Base-by-base conservation (phyloP, 192 early-diverging fungal genomes). In the Phlyctochytrium planicorne region DNA sequence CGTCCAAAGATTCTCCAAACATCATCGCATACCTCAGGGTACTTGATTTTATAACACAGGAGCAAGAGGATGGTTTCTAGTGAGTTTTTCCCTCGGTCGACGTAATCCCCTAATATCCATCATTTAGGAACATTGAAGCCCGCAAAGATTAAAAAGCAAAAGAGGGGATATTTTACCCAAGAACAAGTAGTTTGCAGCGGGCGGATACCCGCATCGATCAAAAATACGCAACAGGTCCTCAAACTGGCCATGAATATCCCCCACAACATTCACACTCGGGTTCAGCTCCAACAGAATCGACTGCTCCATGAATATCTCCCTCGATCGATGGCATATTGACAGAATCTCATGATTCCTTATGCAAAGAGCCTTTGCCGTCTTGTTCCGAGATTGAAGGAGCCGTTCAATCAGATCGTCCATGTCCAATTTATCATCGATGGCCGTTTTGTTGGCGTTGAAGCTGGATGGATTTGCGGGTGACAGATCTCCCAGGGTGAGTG, bases 41-140 rank as follows among this genome's bases (percentile, higher is more conserved):
- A 94, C 75, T 98, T 96, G 75, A 98, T 90, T 79, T 98, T 98
- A 84, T 93, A 98, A 75, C 91, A 92, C 61, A 98, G 86, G 63
- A 98, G 79, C 65, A 98, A 74, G 29, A 94, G 78, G 65, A 98
- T 95, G 20, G 93, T 98, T 77, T 98, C 96, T 47, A 98, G 82
- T 65, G 88, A 90, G 79, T 93, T 90, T 76, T 96, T 96, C 65
- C 96, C 96, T 32, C 96, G 88, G 80, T 98, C 96, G 3, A 98
- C 96, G 81, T 98, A 98, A 77, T 98, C 96, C 27, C 94, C 31
- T 71, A 40, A n/a, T n/a, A n/a, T n/a, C n/a, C n/a, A n/a, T n/a
- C n/a, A n/a, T n/a, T 75, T 53, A 23, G n/a, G 29, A 23, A 36
- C 17, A 24, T 16, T n/a, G 53, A 3, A 34, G 50, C 31, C 23